Conservation (phyloP, 768 basidiomycete species). For the Pleurotus djamor region DNA sequence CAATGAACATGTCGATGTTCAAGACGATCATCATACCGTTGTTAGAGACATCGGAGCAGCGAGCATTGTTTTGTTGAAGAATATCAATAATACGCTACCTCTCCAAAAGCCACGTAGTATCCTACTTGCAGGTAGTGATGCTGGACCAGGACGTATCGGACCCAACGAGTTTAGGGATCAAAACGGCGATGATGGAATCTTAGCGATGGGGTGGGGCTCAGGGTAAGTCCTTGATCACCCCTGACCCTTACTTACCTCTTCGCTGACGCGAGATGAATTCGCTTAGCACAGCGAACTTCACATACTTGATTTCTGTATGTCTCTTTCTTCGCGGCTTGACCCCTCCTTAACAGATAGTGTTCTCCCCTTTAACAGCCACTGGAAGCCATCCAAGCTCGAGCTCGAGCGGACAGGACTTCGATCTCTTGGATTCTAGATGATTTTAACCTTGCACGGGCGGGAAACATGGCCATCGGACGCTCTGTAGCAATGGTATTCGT, state of each 20-base stretch:
- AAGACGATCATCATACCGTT: constrained; percentile 63
- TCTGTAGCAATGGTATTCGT: constrained; percentile 83
- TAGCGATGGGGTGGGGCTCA: constrained; percentile 94
- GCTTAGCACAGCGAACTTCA: constrained; percentile 62
- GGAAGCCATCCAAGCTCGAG: constrained; percentile 76
- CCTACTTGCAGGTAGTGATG: constrained; percentile 61
- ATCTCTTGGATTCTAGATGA: constrained; percentile 72
- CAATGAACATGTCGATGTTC: constrained; percentile 67
- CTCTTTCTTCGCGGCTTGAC: neutral
- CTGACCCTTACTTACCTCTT: neutral
- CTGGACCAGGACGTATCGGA: constrained; percentile 60
- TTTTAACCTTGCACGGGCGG: constrained; percentile 54
- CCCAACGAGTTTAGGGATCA: constrained; percentile 74
- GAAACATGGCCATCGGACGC: constrained; percentile 41
- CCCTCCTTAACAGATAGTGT: neutral
- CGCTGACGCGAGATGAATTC: neutral
- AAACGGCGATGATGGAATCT: constrained; percentile 64
- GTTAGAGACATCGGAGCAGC: constrained; percentile 75
- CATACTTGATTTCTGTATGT: constrained; percentile 73
- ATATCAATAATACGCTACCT: constrained; percentile 54
- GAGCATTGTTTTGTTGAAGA: constrained; percentile 77
- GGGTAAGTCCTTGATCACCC: constrained; percentile 34
- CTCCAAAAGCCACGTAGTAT: constrained; percentile 56
- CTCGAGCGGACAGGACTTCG: constrained; percentile 61
- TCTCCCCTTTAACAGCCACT: constrained; percentile 47